These are phyloP conservation scores for Xylaria bambusicola DNA, from an alignment of 495 filamentous ascomycete species.

Conservation along the genomic window DNA sequence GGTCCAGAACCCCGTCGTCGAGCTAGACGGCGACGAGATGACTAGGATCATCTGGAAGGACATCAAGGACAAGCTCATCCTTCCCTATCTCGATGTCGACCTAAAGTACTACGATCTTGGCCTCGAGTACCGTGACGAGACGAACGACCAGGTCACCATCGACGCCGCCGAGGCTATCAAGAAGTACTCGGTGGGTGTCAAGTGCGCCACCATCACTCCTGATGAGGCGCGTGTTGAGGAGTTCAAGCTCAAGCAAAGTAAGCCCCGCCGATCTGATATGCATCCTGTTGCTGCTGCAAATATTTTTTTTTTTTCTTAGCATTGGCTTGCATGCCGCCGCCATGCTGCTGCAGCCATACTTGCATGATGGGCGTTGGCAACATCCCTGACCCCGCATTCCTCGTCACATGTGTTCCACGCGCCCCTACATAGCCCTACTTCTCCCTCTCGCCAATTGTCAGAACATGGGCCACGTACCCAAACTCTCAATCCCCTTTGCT, in stretches of 20 bases:
- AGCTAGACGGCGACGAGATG: constrained; percentile 99
- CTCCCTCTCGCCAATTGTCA: neutral
- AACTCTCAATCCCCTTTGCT: constrained; percentile 13
- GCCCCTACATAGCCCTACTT: neutral
- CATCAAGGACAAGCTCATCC: constrained; percentile 97
- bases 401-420: neutral
- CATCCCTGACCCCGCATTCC: neutral
- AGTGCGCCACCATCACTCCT: constrained; percentile 98
- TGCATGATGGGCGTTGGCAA: constrained; percentile 8
- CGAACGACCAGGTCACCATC: constrained; percentile 90
- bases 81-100: constrained; percentile 92
- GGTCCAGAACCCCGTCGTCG: constrained; percentile 96
- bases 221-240: constrained; percentile 96
- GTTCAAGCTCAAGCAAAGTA: constrained; percentile 97
- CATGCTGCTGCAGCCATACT: constrained; percentile 1
- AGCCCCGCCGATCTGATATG: constrained; percentile 23
- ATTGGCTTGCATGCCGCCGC: neutral
- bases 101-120: constrained; percentile 99
- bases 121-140: constrained; percentile 91
- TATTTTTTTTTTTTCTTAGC: neutral
- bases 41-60: constrained; percentile 98
- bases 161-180: constrained; percentile 97
- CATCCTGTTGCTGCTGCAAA: neutral
- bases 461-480: neutral
- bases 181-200: constrained; percentile 97